A percentile compares a stretch with the other conserved stretches of the same genome.
Conservation (phyloP, 2,329 filamentous ascomycete species). For the Pyrenophora teres region DNA sequence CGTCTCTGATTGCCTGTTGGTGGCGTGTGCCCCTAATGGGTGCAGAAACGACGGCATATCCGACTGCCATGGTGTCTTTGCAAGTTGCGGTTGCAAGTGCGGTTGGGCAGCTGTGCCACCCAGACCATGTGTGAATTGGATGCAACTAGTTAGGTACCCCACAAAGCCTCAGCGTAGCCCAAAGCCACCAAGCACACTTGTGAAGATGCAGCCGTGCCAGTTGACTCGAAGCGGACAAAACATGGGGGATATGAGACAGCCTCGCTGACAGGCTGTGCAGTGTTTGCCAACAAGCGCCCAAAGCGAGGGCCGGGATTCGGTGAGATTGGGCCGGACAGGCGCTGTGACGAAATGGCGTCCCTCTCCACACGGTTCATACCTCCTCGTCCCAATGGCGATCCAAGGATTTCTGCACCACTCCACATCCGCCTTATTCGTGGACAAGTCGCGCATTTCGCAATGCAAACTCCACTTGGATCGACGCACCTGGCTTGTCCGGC, state of each 20-base stretch:
- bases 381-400: slow-evolving; percentile 21
- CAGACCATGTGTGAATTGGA: no score
- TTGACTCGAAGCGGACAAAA: slow-evolving; percentile 6
- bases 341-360: slow-evolving; percentile 22
- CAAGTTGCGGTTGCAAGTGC: no score
- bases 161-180: not conserved
- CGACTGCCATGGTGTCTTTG: no score
- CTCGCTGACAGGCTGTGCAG: not conserved
- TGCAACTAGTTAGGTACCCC: no score
- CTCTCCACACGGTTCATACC: slow-evolving; percentile 22
- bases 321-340: slow-evolving; percentile 11
- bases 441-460: slow-evolving; percentile 19
- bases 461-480: slow-evolving; percentile 24
- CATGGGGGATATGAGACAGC: not conserved
- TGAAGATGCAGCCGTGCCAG: no score
- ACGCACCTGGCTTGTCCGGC: slow-evolving; percentile 24
- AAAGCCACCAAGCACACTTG: not conserved
- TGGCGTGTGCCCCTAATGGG: not conserved
- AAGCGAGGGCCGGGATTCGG: slow-evolving; percentile 6
- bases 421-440: slow-evolving; percentile 16
- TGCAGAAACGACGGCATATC: no score
- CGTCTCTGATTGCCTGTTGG: not conserved
- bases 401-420: slow-evolving; percentile 15
- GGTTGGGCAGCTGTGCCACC: not conserved
- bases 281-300: slow-evolving; percentile 6